Evolutionary conservation across 805 yeast species (phyloP).

Genomic region (Blastobotrys mokoenaii): DNA sequence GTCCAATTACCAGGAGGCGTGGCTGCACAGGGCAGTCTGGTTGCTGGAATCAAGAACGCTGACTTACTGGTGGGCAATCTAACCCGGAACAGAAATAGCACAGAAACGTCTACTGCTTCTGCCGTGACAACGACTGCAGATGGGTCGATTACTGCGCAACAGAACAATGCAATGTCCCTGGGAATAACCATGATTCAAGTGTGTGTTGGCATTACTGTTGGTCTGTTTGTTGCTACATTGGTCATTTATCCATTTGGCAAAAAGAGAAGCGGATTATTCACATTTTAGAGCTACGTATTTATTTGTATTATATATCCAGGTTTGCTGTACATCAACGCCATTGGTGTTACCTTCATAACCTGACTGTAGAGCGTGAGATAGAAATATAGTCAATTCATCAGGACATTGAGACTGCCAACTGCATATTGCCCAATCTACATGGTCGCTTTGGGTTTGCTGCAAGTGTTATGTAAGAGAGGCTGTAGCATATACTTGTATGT

Average conservation of each 20-base stretch:
- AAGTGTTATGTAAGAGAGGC: too few relatives aligned
- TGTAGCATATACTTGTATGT: too few relatives aligned
- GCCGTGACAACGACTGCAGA: slow-evolving; percentile 11
- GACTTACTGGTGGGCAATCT: slow-evolving; percentile 48
- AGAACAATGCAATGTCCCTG: slow-evolving; percentile 16
- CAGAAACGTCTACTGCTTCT: slow-evolving; percentile 4
- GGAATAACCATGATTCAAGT: slow-evolving; percentile 81
- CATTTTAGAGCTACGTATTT: slow-evolving; percentile 11
- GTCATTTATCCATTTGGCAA: slow-evolving; percentile 80
- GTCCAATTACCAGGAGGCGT: slow-evolving; percentile 94
- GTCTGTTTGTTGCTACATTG: slow-evolving; percentile 82
- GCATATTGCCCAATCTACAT: too few relatives aligned
- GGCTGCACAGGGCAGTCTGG: slow-evolving; percentile 78
- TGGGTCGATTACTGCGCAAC: slow-evolving; percentile 8
- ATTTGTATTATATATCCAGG: neutral
- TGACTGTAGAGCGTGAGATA: too few relatives aligned
- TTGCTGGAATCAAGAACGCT: slow-evolving; percentile 74
- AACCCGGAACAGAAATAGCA: slow-evolving; percentile 14
- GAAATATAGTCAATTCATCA: too few relatives aligned
- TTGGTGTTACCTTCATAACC: too few relatives aligned
- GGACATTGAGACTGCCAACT: too few relatives aligned
- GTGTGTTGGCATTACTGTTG: slow-evolving; percentile 89
- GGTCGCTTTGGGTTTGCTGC: too few relatives aligned
- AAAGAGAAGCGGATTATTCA: slow-evolving; percentile 77
- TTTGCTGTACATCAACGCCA: neutral